Conservation (phyloP, 164 flowering plant genomes). For the Vitis amurensis region DNA sequence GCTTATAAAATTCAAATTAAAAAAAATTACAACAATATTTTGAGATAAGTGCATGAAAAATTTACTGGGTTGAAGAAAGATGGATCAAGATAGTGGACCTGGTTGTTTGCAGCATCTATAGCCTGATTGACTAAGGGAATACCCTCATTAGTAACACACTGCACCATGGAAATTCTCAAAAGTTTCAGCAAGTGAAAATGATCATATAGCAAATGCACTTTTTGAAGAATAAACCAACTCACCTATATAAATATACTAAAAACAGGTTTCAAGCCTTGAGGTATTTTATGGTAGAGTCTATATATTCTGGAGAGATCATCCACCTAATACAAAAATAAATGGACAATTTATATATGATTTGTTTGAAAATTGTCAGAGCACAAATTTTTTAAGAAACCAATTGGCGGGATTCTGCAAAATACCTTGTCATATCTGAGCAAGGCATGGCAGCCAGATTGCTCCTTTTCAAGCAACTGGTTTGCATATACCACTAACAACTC, state of each 20-base stretch:
- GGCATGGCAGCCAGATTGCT: too few species aligned
- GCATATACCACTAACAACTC: too few species aligned
- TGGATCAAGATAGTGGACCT: not conserved
- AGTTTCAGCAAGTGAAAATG: not conserved
- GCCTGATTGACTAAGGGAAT: conserved; percentile 31
- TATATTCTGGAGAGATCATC: conserved; percentile 79
- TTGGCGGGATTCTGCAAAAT: too few species aligned
- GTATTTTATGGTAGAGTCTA: conserved; percentile 61
- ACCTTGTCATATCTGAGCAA: too few species aligned
- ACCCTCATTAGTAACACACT: conserved; percentile 82
- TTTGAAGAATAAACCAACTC: conserved; percentile 1
- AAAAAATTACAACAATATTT: too few species aligned
- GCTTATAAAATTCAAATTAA: too few species aligned
- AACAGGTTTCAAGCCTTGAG: conserved; percentile 65
- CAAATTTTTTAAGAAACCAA: too few species aligned
- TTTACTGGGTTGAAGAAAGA: too few species aligned
- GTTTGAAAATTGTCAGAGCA: too few species aligned
- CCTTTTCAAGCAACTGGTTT: too few species aligned
- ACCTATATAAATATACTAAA: conserved; percentile 72
- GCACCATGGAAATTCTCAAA: conserved; percentile 15
- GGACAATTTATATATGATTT: too few species aligned
- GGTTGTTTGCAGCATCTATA: conserved; percentile 25
- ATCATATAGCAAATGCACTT: not conserved
- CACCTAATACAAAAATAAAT: conserved; percentile 20
- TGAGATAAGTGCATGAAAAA: too few species aligned